phyloP scores from a whole-genome alignment of 345 rosid genomes.

The Citrus sp. region DNA sequence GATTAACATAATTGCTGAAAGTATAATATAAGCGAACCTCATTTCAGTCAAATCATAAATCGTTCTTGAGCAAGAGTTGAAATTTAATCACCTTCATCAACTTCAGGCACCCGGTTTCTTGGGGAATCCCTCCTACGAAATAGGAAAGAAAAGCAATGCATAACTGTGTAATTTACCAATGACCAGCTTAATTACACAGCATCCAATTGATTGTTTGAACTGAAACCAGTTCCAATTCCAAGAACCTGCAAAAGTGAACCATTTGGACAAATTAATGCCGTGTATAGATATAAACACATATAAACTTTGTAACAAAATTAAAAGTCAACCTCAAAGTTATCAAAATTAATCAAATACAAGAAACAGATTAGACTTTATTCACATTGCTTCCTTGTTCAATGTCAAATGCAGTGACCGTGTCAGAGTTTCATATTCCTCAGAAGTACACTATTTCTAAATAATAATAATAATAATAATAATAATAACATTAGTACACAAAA shows the following conservation, averaged over 20 bases:
- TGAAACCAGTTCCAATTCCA: constrained; percentile 5
- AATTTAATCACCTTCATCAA: constrained; percentile 54
- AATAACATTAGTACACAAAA: no score
- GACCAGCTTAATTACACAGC: constrained; percentile 22
- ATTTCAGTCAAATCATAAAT: background rate
- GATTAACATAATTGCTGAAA: constrained; percentile 13
- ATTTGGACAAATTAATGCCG: constrained; percentile 10
- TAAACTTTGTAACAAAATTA: constrained; percentile 1
- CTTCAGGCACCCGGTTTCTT: constrained; percentile 23
- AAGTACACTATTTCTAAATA: no score
- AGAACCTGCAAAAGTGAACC: constrained; percentile 24
- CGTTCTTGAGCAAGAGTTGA: background rate
- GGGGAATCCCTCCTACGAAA: constrained; percentile 27
- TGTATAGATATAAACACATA: background rate
- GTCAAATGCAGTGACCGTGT: no score
- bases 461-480: no score
- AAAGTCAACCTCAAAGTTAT: background rate
- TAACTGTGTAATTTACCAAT: constrained; percentile 28
- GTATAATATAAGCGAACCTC: background rate
- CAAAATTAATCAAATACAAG: background rate
- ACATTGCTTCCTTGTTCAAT: background rate
- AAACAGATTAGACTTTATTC: background rate
- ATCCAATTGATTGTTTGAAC: constrained; percentile 17
- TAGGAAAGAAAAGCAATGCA: constrained; percentile 65
- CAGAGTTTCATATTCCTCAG: no score